Evolutionary conservation across 371 early-diverging fungal species (phyloP).

Genomic region (Lichtheimia ornata): DNA sequence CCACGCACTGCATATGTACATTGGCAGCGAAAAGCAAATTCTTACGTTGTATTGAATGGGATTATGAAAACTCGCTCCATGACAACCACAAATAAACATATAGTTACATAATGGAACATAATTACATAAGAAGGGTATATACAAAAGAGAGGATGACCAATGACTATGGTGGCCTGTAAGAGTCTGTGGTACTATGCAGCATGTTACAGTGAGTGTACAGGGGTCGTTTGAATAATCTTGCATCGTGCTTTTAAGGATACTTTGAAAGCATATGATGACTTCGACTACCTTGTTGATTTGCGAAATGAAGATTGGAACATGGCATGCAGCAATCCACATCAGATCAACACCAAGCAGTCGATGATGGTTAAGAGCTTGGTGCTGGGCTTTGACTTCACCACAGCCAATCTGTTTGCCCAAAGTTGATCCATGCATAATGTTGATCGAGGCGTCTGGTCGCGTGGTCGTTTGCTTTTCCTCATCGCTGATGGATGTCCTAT

Average conservation of each 20-base stretch:
- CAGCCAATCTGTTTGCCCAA: constrained; percentile 18
- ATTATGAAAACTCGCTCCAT: too few relatives aligned
- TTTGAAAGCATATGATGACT: constrained; percentile 19
- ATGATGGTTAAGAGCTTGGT: constrained; percentile 23
- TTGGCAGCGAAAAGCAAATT: too few relatives aligned
- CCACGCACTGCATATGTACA: too few relatives aligned
- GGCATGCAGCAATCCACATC: constrained; percentile 16
- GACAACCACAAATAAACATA: too few relatives aligned
- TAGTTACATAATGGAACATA: too few relatives aligned
- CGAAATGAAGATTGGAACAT: constrained; percentile 22
- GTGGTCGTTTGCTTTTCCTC: constrained; percentile 13
- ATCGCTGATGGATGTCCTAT: constrained; percentile 25
- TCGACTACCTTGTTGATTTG: constrained; percentile 21
- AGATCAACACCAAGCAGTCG: constrained; percentile 18
- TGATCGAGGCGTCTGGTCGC: constrained; percentile 28
- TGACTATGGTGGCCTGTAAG: neutral
- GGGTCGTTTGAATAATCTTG: constrained; percentile 19
- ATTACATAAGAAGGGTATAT: too few relatives aligned
- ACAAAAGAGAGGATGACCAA: neutral
- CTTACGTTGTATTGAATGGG: too few relatives aligned
- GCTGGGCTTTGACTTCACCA: constrained; percentile 25
- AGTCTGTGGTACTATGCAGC: neutral
- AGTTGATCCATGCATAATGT: constrained; percentile 19
- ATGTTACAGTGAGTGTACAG: constrained; percentile 9
- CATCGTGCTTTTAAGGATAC: constrained; percentile 19